Percentiles rank a stretch among this genome's conserved stretches.
phyloP scores from a whole-genome alignment of 2,329 filamentous ascomycete species.

The Aspergillus sp. region DNA sequence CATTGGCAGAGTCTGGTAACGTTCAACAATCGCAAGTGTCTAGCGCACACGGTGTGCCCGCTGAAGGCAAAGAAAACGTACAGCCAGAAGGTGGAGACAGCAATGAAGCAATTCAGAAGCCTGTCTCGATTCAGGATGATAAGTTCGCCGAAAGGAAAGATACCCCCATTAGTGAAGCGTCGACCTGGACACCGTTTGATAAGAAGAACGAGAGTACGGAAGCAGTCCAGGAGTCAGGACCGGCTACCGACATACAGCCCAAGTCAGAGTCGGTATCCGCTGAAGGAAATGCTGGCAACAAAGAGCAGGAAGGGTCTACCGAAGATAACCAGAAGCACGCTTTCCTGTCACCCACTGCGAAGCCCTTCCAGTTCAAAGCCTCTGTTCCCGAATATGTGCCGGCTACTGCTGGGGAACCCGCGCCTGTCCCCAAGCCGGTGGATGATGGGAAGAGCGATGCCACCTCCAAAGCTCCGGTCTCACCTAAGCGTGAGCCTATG shows the following conservation, averaged over 20 bases:
- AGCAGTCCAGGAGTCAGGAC: conserved; percentile 47
- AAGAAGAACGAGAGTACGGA: conserved; percentile 52
- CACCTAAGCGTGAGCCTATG: conserved; percentile 22
- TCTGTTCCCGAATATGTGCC: conserved; percentile 34
- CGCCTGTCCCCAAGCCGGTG: conserved; percentile 19
- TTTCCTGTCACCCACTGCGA: conserved; percentile 70
- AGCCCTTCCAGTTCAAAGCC: conserved; percentile 62
- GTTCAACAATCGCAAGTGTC: conserved; percentile 26
- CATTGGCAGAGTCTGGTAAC: conserved; percentile 37
- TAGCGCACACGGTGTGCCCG: conserved; percentile 27
- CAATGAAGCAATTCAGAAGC: conserved; percentile 30
- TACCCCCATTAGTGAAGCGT: conserved; percentile 39
- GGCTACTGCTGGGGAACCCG: conserved; percentile 15
- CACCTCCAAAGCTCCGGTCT: conserved; percentile 27
- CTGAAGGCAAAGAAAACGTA: conserved; percentile 41
- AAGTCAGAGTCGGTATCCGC: conserved; percentile 15
- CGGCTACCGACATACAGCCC: conserved; percentile 14
- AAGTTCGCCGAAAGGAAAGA: conserved; percentile 28
- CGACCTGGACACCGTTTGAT: conserved; percentile 63
- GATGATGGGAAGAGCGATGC: conserved; percentile 32
- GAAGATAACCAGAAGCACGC: conserved; percentile 43
- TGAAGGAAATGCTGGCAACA: conserved; percentile 6
- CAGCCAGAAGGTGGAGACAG: conserved; percentile 43
- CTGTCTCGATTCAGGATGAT: conserved; percentile 46
- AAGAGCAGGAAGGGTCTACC: conserved; percentile 20